Evolutionary conservation across 306 rosid genomes (phyloP), one percentile per base, ranked within the genome.

Genomic region (Glycine latifolia): DNA sequence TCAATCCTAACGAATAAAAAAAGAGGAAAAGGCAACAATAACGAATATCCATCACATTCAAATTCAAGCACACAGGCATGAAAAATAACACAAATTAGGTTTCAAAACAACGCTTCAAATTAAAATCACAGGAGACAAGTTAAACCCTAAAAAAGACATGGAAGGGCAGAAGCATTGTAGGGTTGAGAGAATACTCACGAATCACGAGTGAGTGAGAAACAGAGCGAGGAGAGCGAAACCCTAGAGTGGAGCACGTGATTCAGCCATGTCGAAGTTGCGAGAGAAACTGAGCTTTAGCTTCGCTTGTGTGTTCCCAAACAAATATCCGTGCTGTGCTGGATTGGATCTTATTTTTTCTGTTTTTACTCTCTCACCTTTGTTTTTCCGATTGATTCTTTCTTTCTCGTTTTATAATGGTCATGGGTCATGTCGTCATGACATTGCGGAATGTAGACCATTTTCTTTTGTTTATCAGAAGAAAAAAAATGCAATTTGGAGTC

Each of bases 171-270:
- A 71, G 82, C 62, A 49, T 17, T 15, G 75, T 61, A 50, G 52
- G 68, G 68, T 73, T 63, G 49, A 71, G 75, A 77, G 75, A 77
- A 83, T 53, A 83, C 86, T 77, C 62, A 77, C 31, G 31, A 26
- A 2, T 26, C 31, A 26, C 86, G 17, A 11, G 79, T 71, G 50
- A 71, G 74, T 49, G 81, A 39, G 7, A 12, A 77, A 31, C 48
- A 49, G 77, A 35, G 77, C 20, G 56, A 20, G n/a, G 82, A 70
- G 69, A 31, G 67, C 9, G 75, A 83, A 83, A 77, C 86, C 86
- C 86, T 83, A 83, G 75, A 61, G 43, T 33, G 44, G 63, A 52
- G 59, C 58, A 8, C 3, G 73, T 16, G 16, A 77, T 47, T 39
- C 35, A 33, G 61, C 20, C 74, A 76, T 71, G 82, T 69, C 31